Evolutionary conservation across 179 eudicot species (phyloP).

Genomic region (Beta macrorhiza): DNA sequence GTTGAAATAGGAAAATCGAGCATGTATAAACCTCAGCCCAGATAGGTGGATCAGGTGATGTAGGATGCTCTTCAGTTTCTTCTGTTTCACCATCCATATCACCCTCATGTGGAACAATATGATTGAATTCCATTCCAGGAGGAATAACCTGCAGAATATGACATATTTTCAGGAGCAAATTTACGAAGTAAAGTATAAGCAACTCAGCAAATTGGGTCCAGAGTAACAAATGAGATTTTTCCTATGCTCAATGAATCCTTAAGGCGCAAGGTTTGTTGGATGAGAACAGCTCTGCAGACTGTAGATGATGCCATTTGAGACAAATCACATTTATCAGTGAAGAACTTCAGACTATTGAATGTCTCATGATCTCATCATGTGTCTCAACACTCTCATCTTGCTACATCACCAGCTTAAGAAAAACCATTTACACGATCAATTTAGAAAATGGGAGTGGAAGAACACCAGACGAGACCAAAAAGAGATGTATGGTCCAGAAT

Average conservation of each 20-base stretch:
- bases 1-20: background rate
- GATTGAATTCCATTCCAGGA: conserved; percentile 96
- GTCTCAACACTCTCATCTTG: background rate
- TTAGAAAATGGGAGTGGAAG: too few relatives aligned
- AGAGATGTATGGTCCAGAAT: too few relatives aligned
- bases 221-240: background rate
- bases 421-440: too few relatives aligned
- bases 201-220: background rate
- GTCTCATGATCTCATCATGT: conserved; percentile 1
- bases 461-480: too few relatives aligned
- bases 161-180: background rate
- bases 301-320: background rate
- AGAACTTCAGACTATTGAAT: background rate
- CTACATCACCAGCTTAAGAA: background rate
- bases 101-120: conserved; percentile 67
- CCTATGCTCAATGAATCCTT: background rate
- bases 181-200: conserved; percentile 9
- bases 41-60: conserved; percentile 58
- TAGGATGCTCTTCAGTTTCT: conserved; percentile 52
- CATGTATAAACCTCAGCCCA: conserved; percentile 51
- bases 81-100: conserved; percentile 77
- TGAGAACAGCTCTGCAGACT: background rate
- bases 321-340: background rate
- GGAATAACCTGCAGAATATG: conserved; percentile 63
- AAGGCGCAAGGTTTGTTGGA: background rate